These are phyloP conservation scores for Fusarium sp. DNA, from an alignment of 2,329 filamentous ascomycete genomes.

Conservation along the genomic window DNA sequence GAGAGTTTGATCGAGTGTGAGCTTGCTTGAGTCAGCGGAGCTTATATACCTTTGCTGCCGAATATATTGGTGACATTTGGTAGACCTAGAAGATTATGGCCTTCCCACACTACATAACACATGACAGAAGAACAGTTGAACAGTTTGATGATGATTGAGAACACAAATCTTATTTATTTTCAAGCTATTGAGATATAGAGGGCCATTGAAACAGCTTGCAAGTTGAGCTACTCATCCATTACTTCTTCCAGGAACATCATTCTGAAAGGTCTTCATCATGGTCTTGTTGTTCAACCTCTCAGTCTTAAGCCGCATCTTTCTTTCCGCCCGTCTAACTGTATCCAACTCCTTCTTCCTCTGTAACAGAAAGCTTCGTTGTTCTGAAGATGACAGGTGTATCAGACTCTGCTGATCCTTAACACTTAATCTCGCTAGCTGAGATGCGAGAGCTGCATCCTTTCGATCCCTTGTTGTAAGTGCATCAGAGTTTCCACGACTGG, in stretches of 20 bases:
- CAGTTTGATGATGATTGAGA: too few relatives aligned
- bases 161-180: rapidly evolving
- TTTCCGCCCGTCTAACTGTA: neutral
- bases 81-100: neutral
- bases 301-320: slow-evolving; percentile 8
- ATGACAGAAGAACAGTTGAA: too few relatives aligned
- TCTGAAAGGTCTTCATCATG: slow-evolving; percentile 23
- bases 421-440: slow-evolving; percentile 19
- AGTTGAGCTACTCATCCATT: slow-evolving; percentile 37
- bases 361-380: slow-evolving; percentile 24
- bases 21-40: slow-evolving; percentile 9
- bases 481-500: rapidly evolving
- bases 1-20: slow-evolving; percentile 55
- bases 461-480: slow-evolving; percentile 10
- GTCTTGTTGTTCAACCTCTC: slow-evolving; percentile 29
- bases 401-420: slow-evolving; percentile 34
- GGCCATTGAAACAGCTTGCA: slow-evolving; percentile 44
- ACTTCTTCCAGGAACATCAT: slow-evolving; percentile 15
- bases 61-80: rapidly evolving
- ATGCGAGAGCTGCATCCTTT: slow-evolving; percentile 11
- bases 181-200: too few relatives aligned
- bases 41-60: rapidly evolving
- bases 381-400: slow-evolving; percentile 25
- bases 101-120: too few relatives aligned
- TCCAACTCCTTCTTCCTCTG: slow-evolving; percentile 32